Base-by-base conservation (phyloP, 2,329 filamentous ascomycete species). In the Colletotrichum sp. region DNA sequence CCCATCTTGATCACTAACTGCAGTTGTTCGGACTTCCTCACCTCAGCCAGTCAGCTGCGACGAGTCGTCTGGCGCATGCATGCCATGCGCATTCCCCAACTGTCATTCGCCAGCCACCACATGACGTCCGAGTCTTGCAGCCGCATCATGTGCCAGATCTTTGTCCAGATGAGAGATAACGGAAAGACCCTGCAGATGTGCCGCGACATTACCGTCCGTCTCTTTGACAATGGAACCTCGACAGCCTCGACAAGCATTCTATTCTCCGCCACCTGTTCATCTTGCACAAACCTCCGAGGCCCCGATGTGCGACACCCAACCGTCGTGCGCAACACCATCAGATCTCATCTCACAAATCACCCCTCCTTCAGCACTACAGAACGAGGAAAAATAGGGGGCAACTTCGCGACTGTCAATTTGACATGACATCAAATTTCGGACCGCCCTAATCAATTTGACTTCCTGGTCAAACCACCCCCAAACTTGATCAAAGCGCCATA, bases 391-490 rank as follows among this genome's bases (percentile, higher is more conserved):
- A 75, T 73, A 55, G 24, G 73, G 70, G 69, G 63, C 69, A 39
- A 63, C 18, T 63, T 73, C 55, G 70, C 65, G 64, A 65, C 21
- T 73, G 43, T 48, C 74, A 73, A 74, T 64, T 73, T 76, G 48
- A 73, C 57, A 63, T 73, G 57, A 67, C 74, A 76, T 76, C 70
- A 76, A 76, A 76, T 76, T 76, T 76, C 74, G 70, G 74, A 59
- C 70, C 21, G 34, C 70, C 74, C 48, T 76, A 65, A 66, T 74
- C 74, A 76, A 76, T 76, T 69, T 76, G 74, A 69, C 71, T 74
- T 74, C 74, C 74, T 69, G 57, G 74, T 74, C 74, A 76, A 75
- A 75, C 43, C 68, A 61, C 61, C 63, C 61, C 68, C 36, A 72
- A 74, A 69, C 74, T 64, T 68, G 74, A 60, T 43, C 74, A 74